Base-by-base conservation (phyloP, 208 protist genomes). In the Crithidia thermophila region DNA sequence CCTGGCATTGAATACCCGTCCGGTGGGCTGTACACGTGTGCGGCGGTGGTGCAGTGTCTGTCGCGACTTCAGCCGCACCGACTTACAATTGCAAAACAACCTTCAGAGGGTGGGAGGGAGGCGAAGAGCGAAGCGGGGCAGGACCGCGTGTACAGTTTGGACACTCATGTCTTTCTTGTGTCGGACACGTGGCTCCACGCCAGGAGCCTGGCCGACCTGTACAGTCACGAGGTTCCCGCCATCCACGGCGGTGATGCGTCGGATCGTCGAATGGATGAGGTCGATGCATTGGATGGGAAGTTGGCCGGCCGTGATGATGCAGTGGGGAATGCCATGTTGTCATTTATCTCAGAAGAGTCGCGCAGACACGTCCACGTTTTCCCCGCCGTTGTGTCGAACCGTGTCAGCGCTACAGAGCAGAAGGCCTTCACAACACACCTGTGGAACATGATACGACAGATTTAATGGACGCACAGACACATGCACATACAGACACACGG, bases 101-200 rank as follows among this genome's bases (percentile, higher is more conserved):
- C 27, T 27, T 42, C 42, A 23, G 28, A 3, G 14, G 2, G 5
- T n/a, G 14, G 3, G n/a, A n/a, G n/a, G n/a, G n/a, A n/a, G n/a
- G n/a, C n/a, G n/a, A n/a, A n/a, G n/a, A n/a, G n/a, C n/a, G n/a
- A n/a, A n/a, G 55, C 25, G 7, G 4, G 16, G 14, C 4, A 21
- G 2, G 16, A 3, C 4, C 55, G 39, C 4, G 39, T 30, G 16
- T 31, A 30, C 60, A 42, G 23, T 8, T 23, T 61, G 11, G 42
- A 82, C 56, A 56, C 64, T 27, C 79, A 73, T 28, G 62, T 82
- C 33, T 77, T 91, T 40, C 60, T 88, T 36, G 60, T 93, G 14
- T 90, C 85, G 0, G 86, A 94, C 16, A 68, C 75, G n/a, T 90
- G 76, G 72, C 78, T 89, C 30, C 84, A 87, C 46, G 42, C 77